These are phyloP conservation scores for Zoysia matrella DNA, from an alignment of 202 grass and related monocot genomes.

Conservation along the genomic window DNA sequence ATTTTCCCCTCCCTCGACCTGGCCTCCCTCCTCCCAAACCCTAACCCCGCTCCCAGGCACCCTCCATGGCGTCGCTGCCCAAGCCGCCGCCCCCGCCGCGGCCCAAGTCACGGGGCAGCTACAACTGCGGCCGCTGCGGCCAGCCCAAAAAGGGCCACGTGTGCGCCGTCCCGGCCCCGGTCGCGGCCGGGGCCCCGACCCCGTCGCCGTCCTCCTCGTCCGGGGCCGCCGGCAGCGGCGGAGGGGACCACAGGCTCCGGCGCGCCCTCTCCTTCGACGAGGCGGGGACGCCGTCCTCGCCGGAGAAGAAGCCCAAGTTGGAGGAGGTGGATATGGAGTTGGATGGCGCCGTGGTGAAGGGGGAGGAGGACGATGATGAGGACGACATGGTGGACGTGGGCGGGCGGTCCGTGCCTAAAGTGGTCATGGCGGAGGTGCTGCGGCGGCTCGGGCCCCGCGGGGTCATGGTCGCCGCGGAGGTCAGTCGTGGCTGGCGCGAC, in stretches of 20 bases:
- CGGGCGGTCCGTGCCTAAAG: conserved; percentile 47
- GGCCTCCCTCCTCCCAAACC: conserved; percentile 36
- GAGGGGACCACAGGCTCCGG: conserved; percentile 45
- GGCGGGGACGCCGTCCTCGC: conserved; percentile 49
- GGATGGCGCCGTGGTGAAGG: neutral
- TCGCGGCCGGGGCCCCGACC: neutral
- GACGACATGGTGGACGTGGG: conserved; percentile 30
- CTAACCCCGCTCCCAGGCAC: neutral
- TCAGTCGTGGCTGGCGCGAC: conserved; percentile 83
- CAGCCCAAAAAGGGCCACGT: conserved; percentile 92
- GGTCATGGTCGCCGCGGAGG: conserved; percentile 67
- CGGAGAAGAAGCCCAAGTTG: conserved; percentile 55
- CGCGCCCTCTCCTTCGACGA: conserved; percentile 86
- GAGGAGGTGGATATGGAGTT: neutral
- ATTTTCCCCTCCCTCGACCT: conserved; percentile 11
- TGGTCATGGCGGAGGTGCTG: conserved; percentile 68
- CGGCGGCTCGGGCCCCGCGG: conserved; percentile 66
- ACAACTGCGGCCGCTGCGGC: conserved; percentile 92
- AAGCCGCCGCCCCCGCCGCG: conserved; percentile 51
- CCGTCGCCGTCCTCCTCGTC: conserved; percentile 45
- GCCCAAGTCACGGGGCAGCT: conserved; percentile 81
- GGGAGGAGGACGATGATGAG: neutral
- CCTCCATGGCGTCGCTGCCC: conserved; percentile 42
- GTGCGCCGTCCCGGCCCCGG: conserved; percentile 47
- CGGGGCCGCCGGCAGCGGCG: conserved; percentile 3